Percentiles rank a stretch among this genome's conserved stretches.
phyloP scores from a whole-genome alignment of 2,329 filamentous ascomycete species.

The Verticillium albo-atrum region DNA sequence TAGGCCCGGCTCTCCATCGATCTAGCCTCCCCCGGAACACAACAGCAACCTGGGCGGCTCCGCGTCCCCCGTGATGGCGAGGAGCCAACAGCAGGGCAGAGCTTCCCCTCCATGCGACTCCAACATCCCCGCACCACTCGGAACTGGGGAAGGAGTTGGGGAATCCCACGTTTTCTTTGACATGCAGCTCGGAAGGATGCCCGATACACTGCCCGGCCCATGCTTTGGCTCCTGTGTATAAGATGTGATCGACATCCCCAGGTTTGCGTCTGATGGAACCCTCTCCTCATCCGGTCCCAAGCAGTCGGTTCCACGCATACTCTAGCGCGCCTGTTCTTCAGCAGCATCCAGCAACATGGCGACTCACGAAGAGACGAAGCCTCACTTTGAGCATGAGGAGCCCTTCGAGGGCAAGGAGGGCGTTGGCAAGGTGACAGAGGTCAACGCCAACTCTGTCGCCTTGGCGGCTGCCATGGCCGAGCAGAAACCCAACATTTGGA shows the following conservation, averaged over 20 bases:
- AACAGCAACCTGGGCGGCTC: neutral
- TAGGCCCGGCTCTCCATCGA: neutral
- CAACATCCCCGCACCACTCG: neutral
- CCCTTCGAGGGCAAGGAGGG: conserved; percentile 11
- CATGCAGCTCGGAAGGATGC: neutral
- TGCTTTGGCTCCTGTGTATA: neutral
- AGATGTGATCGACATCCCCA: neutral
- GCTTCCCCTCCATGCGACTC: neutral
- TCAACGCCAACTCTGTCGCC: conserved; percentile 30
- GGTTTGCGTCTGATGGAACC: neutral
- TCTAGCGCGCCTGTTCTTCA: neutral
- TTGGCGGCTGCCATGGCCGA: conserved; percentile 26
- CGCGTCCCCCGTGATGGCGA: neutral
- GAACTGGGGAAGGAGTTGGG: neutral
- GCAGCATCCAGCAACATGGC: neutral
- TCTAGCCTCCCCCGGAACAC: neutral
- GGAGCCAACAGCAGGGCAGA: neutral
- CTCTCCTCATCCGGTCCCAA: neutral
- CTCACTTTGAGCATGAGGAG: conserved; percentile 20
- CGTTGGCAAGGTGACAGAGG: conserved; percentile 21
- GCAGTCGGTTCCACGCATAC: neutral
- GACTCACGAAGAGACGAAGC: neutral
- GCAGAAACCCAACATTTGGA: conserved; percentile 27
- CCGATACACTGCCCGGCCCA: neutral
- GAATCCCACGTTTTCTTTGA: neutral